Conservation (phyloP, 108 stramenopile species). For the Pseudonitzschia pungens region DNA sequence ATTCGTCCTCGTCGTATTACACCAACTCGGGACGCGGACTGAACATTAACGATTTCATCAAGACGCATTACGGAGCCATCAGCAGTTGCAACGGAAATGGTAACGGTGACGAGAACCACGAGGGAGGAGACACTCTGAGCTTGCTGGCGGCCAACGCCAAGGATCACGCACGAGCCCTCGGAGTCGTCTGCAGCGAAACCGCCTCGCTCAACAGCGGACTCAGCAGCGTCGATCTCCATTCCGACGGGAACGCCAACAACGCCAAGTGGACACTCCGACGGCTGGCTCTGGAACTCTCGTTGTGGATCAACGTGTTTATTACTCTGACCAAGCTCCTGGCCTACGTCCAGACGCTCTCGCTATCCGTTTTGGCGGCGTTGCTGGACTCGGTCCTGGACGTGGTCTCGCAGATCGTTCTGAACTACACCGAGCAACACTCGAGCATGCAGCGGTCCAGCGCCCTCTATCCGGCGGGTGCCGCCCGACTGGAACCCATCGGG, state of each 20-base stretch:
- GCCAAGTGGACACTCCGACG: conserved; percentile 43
- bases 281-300: conserved; percentile 72
- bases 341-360: conserved; percentile 68
- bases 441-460: conserved; percentile 67
- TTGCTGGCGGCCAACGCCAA: neutral
- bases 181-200: neutral
- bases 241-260: neutral
- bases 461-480: conserved; percentile 90
- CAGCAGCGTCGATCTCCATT: neutral
- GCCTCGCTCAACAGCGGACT: neutral
- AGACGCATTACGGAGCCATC: conserved; percentile 23
- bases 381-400: conserved; percentile 91
- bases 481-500: conserved; percentile 90
- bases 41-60: conserved; percentile 38
- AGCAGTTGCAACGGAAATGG: neutral
- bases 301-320: conserved; percentile 82
- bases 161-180: neutral
- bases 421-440: conserved; percentile 80
- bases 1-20: neutral
- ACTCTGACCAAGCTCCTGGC: conserved; percentile 76
- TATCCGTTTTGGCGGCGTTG: conserved; percentile 88
- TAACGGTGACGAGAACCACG: conserved; percentile 4
- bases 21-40: neutral
- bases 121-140: neutral
- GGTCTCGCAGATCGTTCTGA: conserved; percentile 78